Evolutionary conservation across 768 basidiomycete species (phyloP).

Genomic region (Imleria badia): DNA sequence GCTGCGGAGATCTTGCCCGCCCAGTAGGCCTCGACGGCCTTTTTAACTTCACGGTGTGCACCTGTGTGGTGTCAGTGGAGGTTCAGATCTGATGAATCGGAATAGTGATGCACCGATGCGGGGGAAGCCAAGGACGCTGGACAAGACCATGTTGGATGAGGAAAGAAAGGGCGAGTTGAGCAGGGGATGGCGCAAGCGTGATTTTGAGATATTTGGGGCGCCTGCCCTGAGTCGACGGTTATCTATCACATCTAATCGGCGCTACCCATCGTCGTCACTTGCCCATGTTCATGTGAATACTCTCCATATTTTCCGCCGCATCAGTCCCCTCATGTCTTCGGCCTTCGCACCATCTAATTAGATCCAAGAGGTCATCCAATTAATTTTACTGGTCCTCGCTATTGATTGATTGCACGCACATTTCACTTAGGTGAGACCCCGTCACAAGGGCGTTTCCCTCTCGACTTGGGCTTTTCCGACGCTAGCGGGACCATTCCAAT

Average conservation of each 20-base stretch:
- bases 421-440: too few species aligned
- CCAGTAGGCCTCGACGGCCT: slow-evolving; percentile 99
- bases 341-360: too few species aligned
- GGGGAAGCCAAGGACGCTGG: slow-evolving; percentile 90
- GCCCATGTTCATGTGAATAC: slow-evolving; percentile 20
- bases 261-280: neutral
- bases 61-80: slow-evolving; percentile 43
- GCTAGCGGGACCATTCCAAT: neutral
- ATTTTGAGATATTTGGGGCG: slow-evolving; percentile 29
- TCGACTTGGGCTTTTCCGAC: neutral
- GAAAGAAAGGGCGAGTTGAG: slow-evolving; percentile 14
- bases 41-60: slow-evolving; percentile 93
- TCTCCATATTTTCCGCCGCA: neutral
- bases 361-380: too few species aligned
- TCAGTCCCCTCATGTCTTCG: too few species aligned
- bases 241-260: slow-evolving; percentile 27
- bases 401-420: too few species aligned
- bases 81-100: neutral
- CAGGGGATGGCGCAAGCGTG: slow-evolving; percentile 6
- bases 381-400: too few species aligned
- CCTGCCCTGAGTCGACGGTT: slow-evolving; percentile 36
- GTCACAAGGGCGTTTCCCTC: too few species aligned
- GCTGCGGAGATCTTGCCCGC: slow-evolving; percentile 85
- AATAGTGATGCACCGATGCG: slow-evolving; percentile 56
- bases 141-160: slow-evolving; percentile 59